Evolutionary conservation across 371 early-diverging fungal species (phyloP), one percentile per base, ranked within the genome.

Genomic region (Haplosporangium sp.): DNA sequence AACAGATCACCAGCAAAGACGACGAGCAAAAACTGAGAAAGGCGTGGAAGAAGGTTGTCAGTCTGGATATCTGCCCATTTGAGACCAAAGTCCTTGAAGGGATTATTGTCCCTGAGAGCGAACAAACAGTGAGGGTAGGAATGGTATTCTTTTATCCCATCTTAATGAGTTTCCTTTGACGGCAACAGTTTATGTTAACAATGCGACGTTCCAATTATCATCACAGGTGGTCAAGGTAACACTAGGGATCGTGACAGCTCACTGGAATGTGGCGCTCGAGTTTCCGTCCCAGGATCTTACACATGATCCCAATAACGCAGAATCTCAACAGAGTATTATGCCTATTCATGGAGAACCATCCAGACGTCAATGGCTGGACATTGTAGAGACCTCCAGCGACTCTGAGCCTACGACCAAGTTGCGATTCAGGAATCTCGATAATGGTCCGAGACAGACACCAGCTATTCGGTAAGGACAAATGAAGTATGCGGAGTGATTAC

Each of bases 1-100:
- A 69, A 12, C 36, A 63, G 12, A 36, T 40, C 11, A 43, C 10
- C 40, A 41, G 21, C 52, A 45, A 20, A 6, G 48, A 20, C 14
- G 16, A 9, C 13, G 63, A 62, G 0, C 55, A 54, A n/a, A 9
- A 36, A 14, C 13, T 20, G n/a, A 53, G 62, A 18, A 53, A 55
- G 18, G 59, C 73, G 2, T 84, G 81, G 82, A 68, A 72, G 11
- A 68, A 82, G 40, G 20, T 46, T 6, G 84, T 73, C 21, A 83
- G 89, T 63, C 69, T 94, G 51, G 73, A 81, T 16, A 62, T 94
- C 14, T 59, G 55, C 9, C 86, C 89, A 37, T 83, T 84, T 42
- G 84, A 84, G 52, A 87, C 79, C 23, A 87, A 86, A 41, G 90
- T 91, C 0, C 71, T 92, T 53, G 91, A 94, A 77, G 90, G 92